phyloP scores from a whole-genome alignment of 768 basidiomycete species.

The Sarcodon aspratus region DNA sequence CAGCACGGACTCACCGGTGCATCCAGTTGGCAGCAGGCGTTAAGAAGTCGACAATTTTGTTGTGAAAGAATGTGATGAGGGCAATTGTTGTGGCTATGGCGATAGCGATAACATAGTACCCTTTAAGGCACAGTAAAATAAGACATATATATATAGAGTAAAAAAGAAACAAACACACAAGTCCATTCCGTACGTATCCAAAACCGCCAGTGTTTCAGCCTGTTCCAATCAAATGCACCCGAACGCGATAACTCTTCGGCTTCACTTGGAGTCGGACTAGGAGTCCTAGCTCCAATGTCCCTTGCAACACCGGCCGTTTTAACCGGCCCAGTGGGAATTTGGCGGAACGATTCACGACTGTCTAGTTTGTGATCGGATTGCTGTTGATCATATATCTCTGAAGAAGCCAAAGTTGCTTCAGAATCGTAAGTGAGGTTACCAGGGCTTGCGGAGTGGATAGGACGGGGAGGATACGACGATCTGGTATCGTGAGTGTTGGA shows the following conservation, averaged over 20 bases:
- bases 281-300: slow-evolving; percentile 12
- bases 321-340: too few relatives aligned
- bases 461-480: too few relatives aligned
- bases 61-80: slow-evolving; percentile 33
- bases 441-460: too few relatives aligned
- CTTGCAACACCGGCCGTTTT: too few relatives aligned
- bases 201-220: slow-evolving; percentile 15
- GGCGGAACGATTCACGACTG: too few relatives aligned
- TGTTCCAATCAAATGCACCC: slow-evolving; percentile 18
- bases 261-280: slow-evolving; percentile 25
- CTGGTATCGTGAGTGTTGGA: too few relatives aligned
- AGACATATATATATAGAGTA: neutral
- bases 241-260: slow-evolving; percentile 16
- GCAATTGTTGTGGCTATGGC: slow-evolving; percentile 21
- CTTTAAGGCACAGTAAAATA: slow-evolving; percentile 5
- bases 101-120: slow-evolving; percentile 21
- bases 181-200: slow-evolving; percentile 23
- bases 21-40: slow-evolving; percentile 57
- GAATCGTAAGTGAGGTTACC: too few relatives aligned
- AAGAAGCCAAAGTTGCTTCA: too few relatives aligned
- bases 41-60: slow-evolving; percentile 56
- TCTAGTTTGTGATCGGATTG: too few relatives aligned
- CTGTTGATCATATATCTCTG: too few relatives aligned
- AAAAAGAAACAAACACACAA: slow-evolving; percentile 14
- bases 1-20: slow-evolving; percentile 33